Evolutionary conservation across 192 early-diverging fungal genomes (phyloP).

Genomic region (Entomortierella lignicola): DNA sequence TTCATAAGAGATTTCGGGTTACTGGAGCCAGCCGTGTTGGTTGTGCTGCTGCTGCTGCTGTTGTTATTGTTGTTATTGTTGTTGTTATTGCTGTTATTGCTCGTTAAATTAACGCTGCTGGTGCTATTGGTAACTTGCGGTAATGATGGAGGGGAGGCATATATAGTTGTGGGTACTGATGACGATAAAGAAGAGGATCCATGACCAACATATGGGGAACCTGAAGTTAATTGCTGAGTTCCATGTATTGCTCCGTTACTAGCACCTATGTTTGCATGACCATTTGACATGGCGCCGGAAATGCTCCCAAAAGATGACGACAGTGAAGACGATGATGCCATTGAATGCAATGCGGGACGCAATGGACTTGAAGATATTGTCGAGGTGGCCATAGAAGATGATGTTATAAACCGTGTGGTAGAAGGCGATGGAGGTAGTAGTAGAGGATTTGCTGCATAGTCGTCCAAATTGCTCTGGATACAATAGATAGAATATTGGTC

Average conservation of each 20-base stretch:
- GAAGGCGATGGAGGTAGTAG: slow-evolving; percentile 50
- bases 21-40: not conserved
- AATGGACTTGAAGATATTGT: slow-evolving; percentile 44
- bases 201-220: not conserved
- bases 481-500: not conserved
- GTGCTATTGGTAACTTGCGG: slow-evolving; percentile 31
- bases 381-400: slow-evolving; percentile 31
- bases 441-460: slow-evolving; percentile 40
- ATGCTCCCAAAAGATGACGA: slow-evolving; percentile 46
- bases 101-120: slow-evolving; percentile 3
- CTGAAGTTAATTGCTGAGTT: slow-evolving; percentile 1
- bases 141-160: slow-evolving; percentile 27
- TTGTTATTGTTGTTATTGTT: not conserved
- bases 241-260: slow-evolving; percentile 20
- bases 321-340: slow-evolving; percentile 48
- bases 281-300: slow-evolving; percentile 14
- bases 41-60: too few species aligned
- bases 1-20: slow-evolving; percentile 24
- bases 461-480: slow-evolving; percentile 37
- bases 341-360: slow-evolving; percentile 36
- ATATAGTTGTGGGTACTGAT: slow-evolving; percentile 19
- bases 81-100: not conserved
- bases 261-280: slow-evolving; percentile 12
- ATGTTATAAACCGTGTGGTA: slow-evolving; percentile 40
- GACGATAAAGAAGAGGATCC: slow-evolving; percentile 16